A percentile compares a stretch with the other conserved stretches of the same genome.
Conservation (phyloP, 768 basidiomycete genomes). For the Auriscalpium vulgare region DNA sequence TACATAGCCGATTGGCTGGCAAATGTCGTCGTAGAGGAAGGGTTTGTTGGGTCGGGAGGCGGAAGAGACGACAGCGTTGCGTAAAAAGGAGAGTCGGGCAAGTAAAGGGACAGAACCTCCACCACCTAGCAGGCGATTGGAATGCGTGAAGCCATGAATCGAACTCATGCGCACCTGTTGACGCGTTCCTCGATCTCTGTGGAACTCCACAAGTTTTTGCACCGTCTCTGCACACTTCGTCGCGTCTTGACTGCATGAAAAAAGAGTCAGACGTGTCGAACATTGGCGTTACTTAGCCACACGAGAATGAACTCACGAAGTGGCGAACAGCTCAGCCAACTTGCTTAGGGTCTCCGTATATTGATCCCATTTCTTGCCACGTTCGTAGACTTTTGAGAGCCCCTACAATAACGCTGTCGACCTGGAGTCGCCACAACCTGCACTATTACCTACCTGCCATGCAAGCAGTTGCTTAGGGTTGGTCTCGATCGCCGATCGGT, state of each 20-base stretch:
- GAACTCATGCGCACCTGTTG: conserved; percentile 37
- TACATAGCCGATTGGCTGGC: conserved; percentile 55
- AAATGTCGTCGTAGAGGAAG: conserved; percentile 50
- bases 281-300: too few relatives aligned
- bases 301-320: conserved; percentile 37
- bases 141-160: not conserved
- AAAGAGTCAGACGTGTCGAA: too few relatives aligned
- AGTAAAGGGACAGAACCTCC: conserved; percentile 55
- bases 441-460: conserved; percentile 57
- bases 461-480: conserved; percentile 68
- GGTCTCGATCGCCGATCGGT: conserved; percentile 66
- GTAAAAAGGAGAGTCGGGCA: conserved; percentile 67
- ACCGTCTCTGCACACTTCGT: conserved; percentile 74
- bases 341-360: conserved; percentile 44
- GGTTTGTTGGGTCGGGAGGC: conserved; percentile 68
- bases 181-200: conserved; percentile 51
- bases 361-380: conserved; percentile 47
- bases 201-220: conserved; percentile 66
- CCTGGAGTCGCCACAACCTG: not conserved
- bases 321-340: conserved; percentile 50
- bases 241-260: conserved; percentile 37
- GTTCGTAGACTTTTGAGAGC: conserved; percentile 65
- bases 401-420: conserved; percentile 38
- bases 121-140: conserved; percentile 43
- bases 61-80: conserved; percentile 58